A percentile compares a stretch with the other conserved stretches of the same genome.
These are phyloP conservation scores for Solanum piurae DNA, from an alignment of 257 asterid species.

Conservation along the genomic window DNA sequence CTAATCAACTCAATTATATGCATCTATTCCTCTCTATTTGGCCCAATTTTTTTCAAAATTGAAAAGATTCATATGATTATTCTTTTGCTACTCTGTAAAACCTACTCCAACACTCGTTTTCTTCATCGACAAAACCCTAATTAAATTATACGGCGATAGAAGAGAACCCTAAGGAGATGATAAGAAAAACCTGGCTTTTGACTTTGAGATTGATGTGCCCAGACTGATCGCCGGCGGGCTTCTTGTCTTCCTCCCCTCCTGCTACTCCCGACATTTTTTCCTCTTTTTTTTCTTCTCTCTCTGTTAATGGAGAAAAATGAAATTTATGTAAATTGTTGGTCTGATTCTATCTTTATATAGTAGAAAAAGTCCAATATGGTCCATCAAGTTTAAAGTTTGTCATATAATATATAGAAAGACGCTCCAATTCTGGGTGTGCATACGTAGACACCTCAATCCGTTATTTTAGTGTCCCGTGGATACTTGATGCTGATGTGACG, in stretches of 20 bases:
- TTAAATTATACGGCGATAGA: background rate
- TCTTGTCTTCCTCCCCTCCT: slow-evolving; percentile 7
- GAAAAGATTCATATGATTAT: background rate
- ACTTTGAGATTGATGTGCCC: slow-evolving; percentile 6
- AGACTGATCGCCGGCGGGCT: slow-evolving; percentile 1
- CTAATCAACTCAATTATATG: background rate
- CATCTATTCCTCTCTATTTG: background rate
- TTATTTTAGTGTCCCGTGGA: background rate
- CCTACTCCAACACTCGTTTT: background rate
- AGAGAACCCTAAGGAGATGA: background rate
- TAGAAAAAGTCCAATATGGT: background rate
- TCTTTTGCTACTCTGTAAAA: background rate
- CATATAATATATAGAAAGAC: background rate
- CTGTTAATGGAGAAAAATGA: background rate
- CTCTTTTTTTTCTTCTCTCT: background rate
- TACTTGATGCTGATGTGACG: fast-evolving
- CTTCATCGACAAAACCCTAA: background rate
- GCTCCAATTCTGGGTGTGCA: fast-evolving
- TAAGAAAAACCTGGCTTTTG: slow-evolving; percentile 1
- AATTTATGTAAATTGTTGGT: background rate
- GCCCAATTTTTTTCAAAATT: background rate
- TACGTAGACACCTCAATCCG: background rate
- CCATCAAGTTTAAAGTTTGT: background rate
- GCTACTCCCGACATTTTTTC: background rate
- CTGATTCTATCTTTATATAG: background rate